Base-by-base conservation (phyloP, 2,329 filamentous ascomycete species). In the Talaromyces sp. region DNA sequence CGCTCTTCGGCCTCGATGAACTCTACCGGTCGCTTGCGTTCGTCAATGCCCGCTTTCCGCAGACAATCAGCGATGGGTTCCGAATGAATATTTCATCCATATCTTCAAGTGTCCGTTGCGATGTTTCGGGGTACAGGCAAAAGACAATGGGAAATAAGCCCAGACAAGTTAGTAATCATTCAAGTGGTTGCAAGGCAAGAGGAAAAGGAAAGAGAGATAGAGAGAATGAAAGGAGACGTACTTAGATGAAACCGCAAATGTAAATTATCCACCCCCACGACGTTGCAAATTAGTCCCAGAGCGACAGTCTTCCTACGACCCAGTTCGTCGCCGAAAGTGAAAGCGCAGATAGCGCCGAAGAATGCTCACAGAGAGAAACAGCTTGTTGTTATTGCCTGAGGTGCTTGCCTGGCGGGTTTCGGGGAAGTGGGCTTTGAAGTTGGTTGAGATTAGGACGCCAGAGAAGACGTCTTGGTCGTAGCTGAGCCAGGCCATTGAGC, bases 361-460 rank as follows among this genome's bases (percentile, higher is more conserved):
- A 79, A 78, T 22, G 60, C 48, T 1, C 56, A 48, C 4, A 53
- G 58, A 37, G 33, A 63, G 60, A 46, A 46, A 31, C 43, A 46
- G n/a, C 43, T 46, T 2, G 43, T 31, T 2, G 43, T 46, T 8
- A 46, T 46, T n/a, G 11, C 43, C 43, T 2, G 43, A 46, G 5
- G 43, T 46, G 43, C 31, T 46, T 33, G 43, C 43, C 9, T 46
- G 28, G 25, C 28, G 43, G 5, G 43, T 46, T 46, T 46, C 43
- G 8, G 43, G 43, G 43, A 64, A 65, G 25, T 65, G 56, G 10
- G 67, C 41, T 70, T 68, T 66, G 15, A 89, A 89, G 15, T 79
- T 78, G 21, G 80, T 74, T 65, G 92, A 80, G 2, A 87, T 89
- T 55, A 93, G 75, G 62, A 93, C 84, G 57, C 85, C 86, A 43